A percentile compares a stretch with the other conserved stretches of the same genome.
Evolutionary conservation across 179 eudicot genomes (phyloP).

Genomic region (Carnegiea gigantea): DNA sequence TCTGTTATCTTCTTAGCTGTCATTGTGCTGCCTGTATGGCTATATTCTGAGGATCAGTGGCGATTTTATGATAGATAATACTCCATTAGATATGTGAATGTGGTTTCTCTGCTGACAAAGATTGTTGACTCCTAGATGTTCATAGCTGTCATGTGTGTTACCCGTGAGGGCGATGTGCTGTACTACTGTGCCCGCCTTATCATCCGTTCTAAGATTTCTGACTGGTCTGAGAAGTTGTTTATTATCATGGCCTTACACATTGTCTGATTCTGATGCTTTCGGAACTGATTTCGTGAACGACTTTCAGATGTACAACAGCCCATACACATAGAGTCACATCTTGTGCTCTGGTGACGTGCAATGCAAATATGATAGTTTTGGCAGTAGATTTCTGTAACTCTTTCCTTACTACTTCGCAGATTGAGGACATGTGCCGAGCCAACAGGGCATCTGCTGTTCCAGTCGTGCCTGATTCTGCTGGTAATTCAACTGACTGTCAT

Average conservation of each 20-base stretch:
- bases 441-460: constrained; percentile 74
- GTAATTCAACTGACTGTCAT: constrained; percentile 30
- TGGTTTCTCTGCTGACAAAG: not conserved
- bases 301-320: not conserved
- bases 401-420: constrained; percentile 43
- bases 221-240: not conserved
- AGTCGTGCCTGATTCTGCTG: constrained; percentile 85
- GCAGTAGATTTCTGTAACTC: not conserved
- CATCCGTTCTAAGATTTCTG: constrained; percentile 4
- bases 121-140: not conserved
- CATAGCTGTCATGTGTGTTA: not conserved
- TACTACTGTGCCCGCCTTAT: not conserved
- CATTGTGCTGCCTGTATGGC: not conserved
- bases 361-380: not conserved
- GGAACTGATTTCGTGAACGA: not conserved
- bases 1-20: not conserved
- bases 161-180: not conserved
- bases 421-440: constrained; percentile 75
- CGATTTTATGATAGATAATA: not conserved
- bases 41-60: not conserved
- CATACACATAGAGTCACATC: not conserved
- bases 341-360: not conserved
- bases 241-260: not conserved
- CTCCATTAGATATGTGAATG: not conserved
- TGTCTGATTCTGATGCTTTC: not conserved